Conservation (phyloP, 2,329 filamentous ascomycete genomes). For the Fusarium sp. region DNA sequence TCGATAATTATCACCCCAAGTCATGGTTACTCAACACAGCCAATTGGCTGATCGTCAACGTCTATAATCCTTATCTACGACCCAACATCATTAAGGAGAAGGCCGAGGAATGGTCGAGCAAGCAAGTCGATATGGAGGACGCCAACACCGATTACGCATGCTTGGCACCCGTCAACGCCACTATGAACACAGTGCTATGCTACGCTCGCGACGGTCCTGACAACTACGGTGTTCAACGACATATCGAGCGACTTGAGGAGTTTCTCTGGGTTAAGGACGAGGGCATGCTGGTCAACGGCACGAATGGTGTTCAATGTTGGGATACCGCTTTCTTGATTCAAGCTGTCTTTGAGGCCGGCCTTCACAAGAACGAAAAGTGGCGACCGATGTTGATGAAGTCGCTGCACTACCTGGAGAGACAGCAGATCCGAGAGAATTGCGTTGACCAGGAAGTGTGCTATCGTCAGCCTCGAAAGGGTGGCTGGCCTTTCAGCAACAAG, state of each 20-base stretch:
- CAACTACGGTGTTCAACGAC: constrained; percentile 75
- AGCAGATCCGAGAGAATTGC: constrained; percentile 89
- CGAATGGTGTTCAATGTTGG: constrained; percentile 98
- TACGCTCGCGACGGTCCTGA: constrained; percentile 87
- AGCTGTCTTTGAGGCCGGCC: constrained; percentile 79
- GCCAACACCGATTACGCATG: constrained; percentile 89
- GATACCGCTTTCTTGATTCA: constrained; percentile 93
- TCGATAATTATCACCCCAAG: constrained; percentile 95
- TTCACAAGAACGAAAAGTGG: constrained; percentile 82
- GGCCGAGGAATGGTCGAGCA: constrained; percentile 84
- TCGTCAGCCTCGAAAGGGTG: constrained; percentile 89
- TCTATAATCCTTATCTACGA: constrained; percentile 85
- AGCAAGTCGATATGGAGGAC: constrained; percentile 90
- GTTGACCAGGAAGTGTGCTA: constrained; percentile 83
- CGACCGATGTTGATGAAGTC: constrained; percentile 85
- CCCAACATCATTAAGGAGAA: constrained; percentile 71
- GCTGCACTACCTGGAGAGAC: constrained; percentile 85
- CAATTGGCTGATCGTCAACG: constrained; percentile 81
- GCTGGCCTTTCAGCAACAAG: constrained; percentile 94
- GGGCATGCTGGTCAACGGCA: constrained; percentile 94
- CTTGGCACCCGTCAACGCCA: constrained; percentile 87
- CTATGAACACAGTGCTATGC: constrained; percentile 89
- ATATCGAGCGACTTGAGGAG: constrained; percentile 84
- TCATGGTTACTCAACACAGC: constrained; percentile 80
- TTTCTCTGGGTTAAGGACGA: constrained; percentile 92